phyloP scores from a whole-genome alignment of 202 grass and related monocot genomes.

The Digitaria exilis region DNA sequence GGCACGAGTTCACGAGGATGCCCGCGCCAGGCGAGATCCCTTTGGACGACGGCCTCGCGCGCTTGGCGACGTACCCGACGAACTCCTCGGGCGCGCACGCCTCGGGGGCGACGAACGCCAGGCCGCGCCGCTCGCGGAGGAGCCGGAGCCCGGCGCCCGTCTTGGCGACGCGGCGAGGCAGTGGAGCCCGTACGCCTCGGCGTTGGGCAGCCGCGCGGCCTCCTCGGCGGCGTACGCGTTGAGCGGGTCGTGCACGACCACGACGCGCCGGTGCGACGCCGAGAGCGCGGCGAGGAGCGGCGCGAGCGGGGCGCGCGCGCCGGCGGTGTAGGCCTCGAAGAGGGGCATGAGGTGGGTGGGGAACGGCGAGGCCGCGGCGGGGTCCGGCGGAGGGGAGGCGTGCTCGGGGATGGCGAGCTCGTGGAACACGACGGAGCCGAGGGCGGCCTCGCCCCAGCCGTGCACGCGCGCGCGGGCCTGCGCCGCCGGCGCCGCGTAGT shows the following conservation, averaged over 20 bases:
- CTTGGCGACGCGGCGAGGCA: conserved; percentile 26
- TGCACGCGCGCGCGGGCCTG: conserved; percentile 47
- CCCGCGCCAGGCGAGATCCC: not conserved
- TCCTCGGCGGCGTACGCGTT: conserved; percentile 40
- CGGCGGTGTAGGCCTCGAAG: conserved; percentile 20
- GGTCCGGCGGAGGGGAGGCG: conserved; percentile 36
- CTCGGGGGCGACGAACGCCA: conserved; percentile 4
- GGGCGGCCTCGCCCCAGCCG: not conserved
- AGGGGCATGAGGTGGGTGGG: conserved; percentile 49
- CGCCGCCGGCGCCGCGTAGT: conserved; percentile 53
- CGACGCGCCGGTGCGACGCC: conserved; percentile 30
- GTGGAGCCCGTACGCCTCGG: conserved; percentile 45
- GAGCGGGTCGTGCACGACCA: conserved; percentile 46
- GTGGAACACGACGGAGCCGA: conserved; percentile 41
- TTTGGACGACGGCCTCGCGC: not conserved
- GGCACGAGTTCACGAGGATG: conserved; percentile 46
- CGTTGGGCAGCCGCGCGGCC: conserved; percentile 48
- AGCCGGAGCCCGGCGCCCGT: not conserved
- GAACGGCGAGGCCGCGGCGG: conserved; percentile 32
- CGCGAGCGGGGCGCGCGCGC: conserved; percentile 32
- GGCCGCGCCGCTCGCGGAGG: conserved; percentile 26
- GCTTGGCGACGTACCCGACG: not conserved
- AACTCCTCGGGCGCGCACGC: conserved; percentile 14
- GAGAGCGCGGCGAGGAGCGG: conserved; percentile 46
- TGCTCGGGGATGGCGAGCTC: conserved; percentile 33